Evolutionary conservation across 2,329 filamentous ascomycete genomes (phyloP).

Genomic region (Atkinsonella texensis): DNA sequence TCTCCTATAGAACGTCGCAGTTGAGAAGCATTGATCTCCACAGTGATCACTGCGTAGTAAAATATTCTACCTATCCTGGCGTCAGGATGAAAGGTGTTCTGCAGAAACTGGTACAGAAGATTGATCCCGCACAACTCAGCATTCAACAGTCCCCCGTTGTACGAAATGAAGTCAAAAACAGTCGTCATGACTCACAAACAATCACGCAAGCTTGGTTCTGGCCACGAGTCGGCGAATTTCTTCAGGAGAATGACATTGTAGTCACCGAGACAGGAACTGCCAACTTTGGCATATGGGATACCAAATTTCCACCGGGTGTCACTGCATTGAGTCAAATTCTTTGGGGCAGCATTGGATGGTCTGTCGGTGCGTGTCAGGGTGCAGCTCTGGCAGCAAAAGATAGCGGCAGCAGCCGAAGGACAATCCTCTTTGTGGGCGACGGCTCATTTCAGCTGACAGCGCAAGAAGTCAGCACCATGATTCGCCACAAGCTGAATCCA

Average conservation of each 20-base stretch:
- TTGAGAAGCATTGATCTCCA: constrained; percentile 74
- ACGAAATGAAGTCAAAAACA: constrained; percentile 34
- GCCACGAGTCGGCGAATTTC: constrained; percentile 62
- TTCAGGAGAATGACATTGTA: constrained; percentile 61
- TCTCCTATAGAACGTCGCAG: constrained; percentile 66
- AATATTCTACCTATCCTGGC: constrained; percentile 67
- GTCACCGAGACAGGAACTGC: constrained; percentile 81
- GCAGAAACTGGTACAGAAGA: constrained; percentile 50
- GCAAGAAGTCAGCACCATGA: constrained; percentile 76
- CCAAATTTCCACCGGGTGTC: constrained; percentile 65
- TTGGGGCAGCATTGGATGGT: constrained; percentile 55
- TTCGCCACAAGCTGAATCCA: constrained; percentile 59
- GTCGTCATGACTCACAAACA: constrained; percentile 24
- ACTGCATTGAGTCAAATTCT: constrained; percentile 71
- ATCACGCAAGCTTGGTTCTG: constrained; percentile 69
- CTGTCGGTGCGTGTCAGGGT: constrained; percentile 44
- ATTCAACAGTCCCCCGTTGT: constrained; percentile 41
- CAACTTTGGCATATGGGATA: constrained; percentile 82
- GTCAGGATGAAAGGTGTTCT: constrained; percentile 71
- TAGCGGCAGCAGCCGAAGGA: constrained; percentile 44
- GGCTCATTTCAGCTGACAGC: constrained; percentile 76
- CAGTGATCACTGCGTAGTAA: constrained; percentile 58
- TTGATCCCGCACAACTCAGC: constrained; percentile 47
- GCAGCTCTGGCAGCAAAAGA: constrained; percentile 68
- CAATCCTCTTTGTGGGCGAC: constrained; percentile 80